Conservation (phyloP, 805 yeast species). For the Ogataea trehalophila region DNA sequence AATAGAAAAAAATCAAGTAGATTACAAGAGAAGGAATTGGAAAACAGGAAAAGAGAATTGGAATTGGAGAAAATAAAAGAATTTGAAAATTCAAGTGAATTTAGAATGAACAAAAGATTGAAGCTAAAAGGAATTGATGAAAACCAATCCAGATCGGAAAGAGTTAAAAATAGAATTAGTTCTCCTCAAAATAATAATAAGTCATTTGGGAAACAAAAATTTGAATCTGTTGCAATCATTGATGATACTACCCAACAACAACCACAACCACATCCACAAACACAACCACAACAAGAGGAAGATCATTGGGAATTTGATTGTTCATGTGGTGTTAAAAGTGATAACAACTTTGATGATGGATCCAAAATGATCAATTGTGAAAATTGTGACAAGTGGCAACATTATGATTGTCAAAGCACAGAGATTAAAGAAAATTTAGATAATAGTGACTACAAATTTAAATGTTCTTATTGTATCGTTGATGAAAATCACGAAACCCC, state of each 20-base stretch:
- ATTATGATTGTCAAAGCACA: conserved; percentile 30
- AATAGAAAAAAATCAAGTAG: conserved; percentile 73
- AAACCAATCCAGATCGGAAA: conserved; percentile 30
- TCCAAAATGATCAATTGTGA: conserved; percentile 31
- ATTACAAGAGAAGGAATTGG: conserved; percentile 57
- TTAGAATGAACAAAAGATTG: background rate
- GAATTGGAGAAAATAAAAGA: conserved; percentile 41
- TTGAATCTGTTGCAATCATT: background rate
- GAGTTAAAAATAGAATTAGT: conserved; percentile 17
- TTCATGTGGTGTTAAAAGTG: conserved; percentile 32
- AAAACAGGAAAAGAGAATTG: conserved; percentile 46
- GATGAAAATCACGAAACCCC: background rate
- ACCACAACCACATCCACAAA: no score
- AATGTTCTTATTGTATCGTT: conserved; percentile 13
- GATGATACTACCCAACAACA: no score
- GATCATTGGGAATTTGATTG: conserved; percentile 36
- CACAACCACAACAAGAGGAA: background rate
- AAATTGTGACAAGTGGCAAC: conserved; percentile 36
- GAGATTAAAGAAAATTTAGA: conserved; percentile 26
- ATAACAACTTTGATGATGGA: conserved; percentile 35
- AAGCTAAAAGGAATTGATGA: conserved; percentile 12
- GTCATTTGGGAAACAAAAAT: no score
- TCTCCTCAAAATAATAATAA: background rate
- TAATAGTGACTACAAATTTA: conserved; percentile 19
- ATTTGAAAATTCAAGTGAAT: background rate